Evolutionary conservation across 345 rosid genomes (phyloP), one percentile per base, ranked within the genome.

Genomic region (Citrus unshiu): DNA sequence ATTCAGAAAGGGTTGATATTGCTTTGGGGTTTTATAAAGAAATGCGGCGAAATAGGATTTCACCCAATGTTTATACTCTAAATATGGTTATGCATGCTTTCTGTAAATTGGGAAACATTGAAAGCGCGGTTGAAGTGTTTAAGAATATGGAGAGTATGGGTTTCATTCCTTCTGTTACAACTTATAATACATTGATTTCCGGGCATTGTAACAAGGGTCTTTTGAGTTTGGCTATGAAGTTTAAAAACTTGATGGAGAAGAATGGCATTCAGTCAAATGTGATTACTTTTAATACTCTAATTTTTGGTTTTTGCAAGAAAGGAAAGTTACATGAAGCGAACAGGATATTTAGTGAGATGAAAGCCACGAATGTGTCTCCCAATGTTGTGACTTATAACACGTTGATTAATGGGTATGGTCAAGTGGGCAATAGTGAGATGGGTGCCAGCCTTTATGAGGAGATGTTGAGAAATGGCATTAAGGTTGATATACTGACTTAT

Each of bases 181-280:
- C 98, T 13, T 92, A 83, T 83, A 92, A 95, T 83, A 90, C 94
- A 4, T 71, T 95, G 91, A 93, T 95, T 75, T 77, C 91, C 0
- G 98, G 94, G 58, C 80, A 90, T 76, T 92, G 97, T 63, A 81
- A 72, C 22, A 90, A 89, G 63, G 91, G 94, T 81, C 91, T 93
- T 59, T 65, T 92, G 80, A 86, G 88, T 81, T 87, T 68, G 57
- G 98, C 98, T 46, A 30, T 83, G 75, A 89, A 87, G 87, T 88
- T 92, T 74, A 93, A 89, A 83, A 87, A 84, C 76, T 70, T 51
- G 76, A 91, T 93, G 93, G 78, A 35, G 25, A 89, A 83, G 83
- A 78, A 73, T 13, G 92, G 91, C 0, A 7, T 90, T 82, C 88
- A 79, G 59, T 89, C 93, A 34, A 79, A 89, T 77, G 94, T 83